Evolutionary conservation across 805 yeast species (phyloP), one percentile per base, ranked within the genome.

Genomic region (Kodamaea jinghongensis): DNA sequence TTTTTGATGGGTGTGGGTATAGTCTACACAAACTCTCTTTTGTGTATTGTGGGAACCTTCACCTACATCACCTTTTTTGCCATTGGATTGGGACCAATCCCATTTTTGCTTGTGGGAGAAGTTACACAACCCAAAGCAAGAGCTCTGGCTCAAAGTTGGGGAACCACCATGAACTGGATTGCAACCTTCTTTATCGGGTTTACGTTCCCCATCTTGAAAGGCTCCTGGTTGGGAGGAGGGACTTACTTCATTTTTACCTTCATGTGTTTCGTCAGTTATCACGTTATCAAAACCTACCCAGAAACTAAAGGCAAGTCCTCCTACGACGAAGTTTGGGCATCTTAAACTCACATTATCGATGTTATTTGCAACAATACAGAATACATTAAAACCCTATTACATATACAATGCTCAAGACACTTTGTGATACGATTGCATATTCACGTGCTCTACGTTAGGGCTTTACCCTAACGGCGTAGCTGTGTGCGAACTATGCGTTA

Each of bases 31-130:
- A 63, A 64, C 36, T 68, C 85, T 0, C 23, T 62, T 0, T 44
- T 82, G 10, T 73, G 90, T 1, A 79, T 84, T 1, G 36, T 74
- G 1, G 80, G 89, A 8, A 82, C 89, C 0, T 76, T 87, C 39
- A 55, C 74, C 1, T 90, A 88, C 56, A 89, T 91, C 35, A 79
- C 84, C 1, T 76, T 88, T 17, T 93, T 91, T 67, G 98, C 97
- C 0, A 66, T 85, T 25, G 99, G 99, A 0, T 60, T 89, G 45
- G 99, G 99, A 0, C 99, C 99, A 5, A 89, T 93, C 39, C 99
- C 99, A 30, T 91, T 93, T 64, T 65, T 91, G 49, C 63, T 90
- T 38, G 82, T 91, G 8, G 78, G 95, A 5, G 98, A 93, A 57
- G 81, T 91, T n/a, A 83, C 95, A 0, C 95, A 89, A 44, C 65